Base-by-base conservation (phyloP, 2,329 filamentous ascomycete genomes). In the Monilinia fructicola region DNA sequence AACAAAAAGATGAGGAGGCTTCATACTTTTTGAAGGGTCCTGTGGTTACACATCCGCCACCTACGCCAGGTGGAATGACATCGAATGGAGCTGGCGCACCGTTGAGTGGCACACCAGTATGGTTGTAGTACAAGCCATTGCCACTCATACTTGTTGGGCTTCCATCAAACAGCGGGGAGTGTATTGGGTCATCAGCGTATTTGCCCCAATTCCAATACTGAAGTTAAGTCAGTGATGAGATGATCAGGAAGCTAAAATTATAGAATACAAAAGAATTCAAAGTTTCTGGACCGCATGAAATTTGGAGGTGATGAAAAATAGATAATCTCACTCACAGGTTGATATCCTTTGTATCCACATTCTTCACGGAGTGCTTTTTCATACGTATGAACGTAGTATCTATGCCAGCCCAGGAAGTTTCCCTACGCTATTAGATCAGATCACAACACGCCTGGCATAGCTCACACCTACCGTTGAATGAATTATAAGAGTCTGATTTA, bases 121-220 rank as follows among this genome's bases (percentile, higher is more conserved):
- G 69, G 7, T 71, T 67, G 10, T 69, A 64, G 58, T 74, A 76
- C 4, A 68, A 73, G 23, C 83, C 83, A 68, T 85, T 80, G 28
- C 83, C 82, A 38, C 79, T 79, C 78, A 84, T 76, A 64, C 79
- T 81, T 54, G 79, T 82, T 28, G 78, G 79, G 69, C 80, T 82
- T 42, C 85, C 85, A 69, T 85, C 83, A 69, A 87, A 85, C 55
- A 85, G 71, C 18, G 83, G 81, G 0, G 83, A 84, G 63, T 79
- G 78, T 69, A 75, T 72, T 2, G 79, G 78, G 66, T 85, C 79
- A 3, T 77, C 70, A 2, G 50, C 52, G 80, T 78, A 74, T 81
- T 78, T 78, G 3, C 79, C 79, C 81, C 83, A 86, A 73, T 85
- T 82, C 77, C 67, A 69, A 54, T 70, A 71, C 62, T 79, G 40